These are phyloP conservation scores for Coemansia sp. DNA, from an alignment of 192 early-diverging fungal species.

Conservation along the genomic window DNA sequence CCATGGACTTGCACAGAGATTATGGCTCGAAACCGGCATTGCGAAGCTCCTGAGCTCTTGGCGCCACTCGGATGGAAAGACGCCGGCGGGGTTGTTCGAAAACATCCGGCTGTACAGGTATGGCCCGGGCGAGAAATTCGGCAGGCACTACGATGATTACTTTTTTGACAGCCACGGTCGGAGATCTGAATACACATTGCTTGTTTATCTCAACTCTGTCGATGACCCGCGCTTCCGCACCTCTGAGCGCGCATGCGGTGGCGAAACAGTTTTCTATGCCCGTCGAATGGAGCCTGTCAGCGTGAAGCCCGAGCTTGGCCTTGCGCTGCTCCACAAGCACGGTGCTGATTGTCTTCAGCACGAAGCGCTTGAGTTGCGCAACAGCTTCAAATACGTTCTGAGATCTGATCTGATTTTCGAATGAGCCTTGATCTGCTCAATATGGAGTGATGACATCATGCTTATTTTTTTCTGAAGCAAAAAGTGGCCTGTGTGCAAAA, in stretches of 20 bases:
- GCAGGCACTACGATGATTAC: slow-evolving; percentile 63
- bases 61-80: slow-evolving; percentile 28
- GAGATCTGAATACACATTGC: slow-evolving; percentile 59
- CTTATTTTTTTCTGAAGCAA: neutral
- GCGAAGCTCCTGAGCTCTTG: slow-evolving; percentile 41
- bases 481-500: too few species aligned
- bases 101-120: slow-evolving; percentile 66
- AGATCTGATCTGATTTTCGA: slow-evolving; percentile 61
- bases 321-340: slow-evolving; percentile 62
- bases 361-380: slow-evolving; percentile 56
- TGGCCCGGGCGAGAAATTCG: slow-evolving; percentile 60
- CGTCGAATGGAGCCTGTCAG: slow-evolving; percentile 55
- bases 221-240: slow-evolving; percentile 34
- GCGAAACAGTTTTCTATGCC: slow-evolving; percentile 55
- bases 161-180: slow-evolving; percentile 55
- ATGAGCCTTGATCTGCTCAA: slow-evolving; percentile 6
- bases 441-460: neutral
- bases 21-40: slow-evolving; percentile 57
- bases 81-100: slow-evolving; percentile 54
- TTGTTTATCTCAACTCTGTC: slow-evolving; percentile 59
- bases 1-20: slow-evolving; percentile 42
- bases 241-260: slow-evolving; percentile 30
- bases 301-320: slow-evolving; percentile 58
- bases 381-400: slow-evolving; percentile 61
- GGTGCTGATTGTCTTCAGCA: slow-evolving; percentile 64